phyloP scores from a whole-genome alignment of 352 stramenopile genomes.

The Blastocystis sp. region DNA sequence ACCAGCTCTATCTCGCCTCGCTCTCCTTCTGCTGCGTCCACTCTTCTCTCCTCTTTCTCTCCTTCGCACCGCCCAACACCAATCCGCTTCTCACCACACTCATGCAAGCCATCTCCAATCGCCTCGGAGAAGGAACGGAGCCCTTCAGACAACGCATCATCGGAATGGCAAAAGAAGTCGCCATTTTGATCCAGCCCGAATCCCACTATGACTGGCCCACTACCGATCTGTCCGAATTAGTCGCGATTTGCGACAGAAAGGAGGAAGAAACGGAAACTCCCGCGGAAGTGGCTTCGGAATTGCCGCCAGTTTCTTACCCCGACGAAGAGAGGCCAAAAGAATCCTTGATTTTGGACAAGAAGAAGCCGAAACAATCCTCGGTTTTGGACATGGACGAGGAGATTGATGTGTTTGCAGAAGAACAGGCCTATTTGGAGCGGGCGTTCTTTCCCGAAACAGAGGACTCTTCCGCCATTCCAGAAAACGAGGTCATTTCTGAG shows the following conservation, averaged over 20 bases:
- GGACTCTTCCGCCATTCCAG: neutral
- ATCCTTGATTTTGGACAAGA: neutral
- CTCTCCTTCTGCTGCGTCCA: slow-evolving; percentile 18
- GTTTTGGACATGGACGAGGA: slow-evolving; percentile 17
- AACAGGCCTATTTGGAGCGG: neutral
- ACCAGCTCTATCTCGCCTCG: slow-evolving; percentile 28
- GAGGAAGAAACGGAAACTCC: neutral
- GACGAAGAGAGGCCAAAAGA: slow-evolving; percentile 1
- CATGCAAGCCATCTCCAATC: slow-evolving; percentile 1
- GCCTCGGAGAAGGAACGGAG: neutral
- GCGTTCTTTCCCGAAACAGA: neutral
- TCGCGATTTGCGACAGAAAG: neutral
- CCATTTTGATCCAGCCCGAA: slow-evolving; percentile 13
- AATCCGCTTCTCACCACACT: neutral
- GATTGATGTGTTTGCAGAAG: slow-evolving; percentile 26
- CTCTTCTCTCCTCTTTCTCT: neutral
- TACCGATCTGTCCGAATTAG: slow-evolving; percentile 6
- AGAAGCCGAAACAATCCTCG: neutral
- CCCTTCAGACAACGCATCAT: neutral
- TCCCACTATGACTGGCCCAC: slow-evolving; percentile 41
- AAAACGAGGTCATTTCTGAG: neutral
- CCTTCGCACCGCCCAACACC: neutral
- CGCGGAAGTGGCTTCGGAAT: neutral
- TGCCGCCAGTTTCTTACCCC: too few relatives aligned
- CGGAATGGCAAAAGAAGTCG: neutral